Base-by-base conservation (phyloP, 139 green algal genomes). In the Zygnema cylindricum region DNA sequence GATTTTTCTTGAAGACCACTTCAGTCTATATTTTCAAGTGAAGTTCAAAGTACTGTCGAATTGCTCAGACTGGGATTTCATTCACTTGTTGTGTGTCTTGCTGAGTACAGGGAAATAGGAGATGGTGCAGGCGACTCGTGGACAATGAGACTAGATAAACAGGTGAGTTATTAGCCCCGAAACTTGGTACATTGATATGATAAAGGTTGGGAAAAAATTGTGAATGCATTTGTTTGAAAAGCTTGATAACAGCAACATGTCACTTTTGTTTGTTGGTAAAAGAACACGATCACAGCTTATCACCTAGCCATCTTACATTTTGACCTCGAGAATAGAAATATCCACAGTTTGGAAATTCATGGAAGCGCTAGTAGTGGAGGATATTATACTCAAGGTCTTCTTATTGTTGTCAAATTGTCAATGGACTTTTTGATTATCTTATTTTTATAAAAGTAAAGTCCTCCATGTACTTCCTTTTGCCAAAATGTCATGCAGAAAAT, bases 51-150 rank as follows among this genome's bases (percentile, higher is more conserved):
- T n/a, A n/a, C n/a, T n/a, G n/a, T n/a, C n/a, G n/a, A n/a, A n/a
- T n/a, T n/a, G n/a, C n/a, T n/a, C n/a, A n/a, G n/a, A n/a, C n/a
- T n/a, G n/a, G n/a, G n/a, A n/a, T n/a, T n/a, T n/a, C n/a, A n/a
- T n/a, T n/a, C n/a, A n/a, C n/a, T n/a, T n/a, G n/a, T n/a, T n/a
- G 49, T 63, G 49, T 7, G 49, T 63, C 16, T 63, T 7, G 16
- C 49, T 16, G 49, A 63, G 49, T 25, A 63, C 77, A 85, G 77
- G 79, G 77, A 85, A 11, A 86, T 88, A 23, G 82, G 82, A 69
- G 39, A 86, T 76, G 82, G 82, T 3, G 82, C 35, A 41, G n/a
- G 33, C 71, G 82, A 88, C 11, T 88, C 82, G 11, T 88, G 82
- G 82, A 86, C 63, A 16, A 88, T 88, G 82, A 69, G 35, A 3